These are phyloP conservation scores for Aspergillus tanneri DNA, from an alignment of 2,329 filamentous ascomycete species.

Conservation along the genomic window DNA sequence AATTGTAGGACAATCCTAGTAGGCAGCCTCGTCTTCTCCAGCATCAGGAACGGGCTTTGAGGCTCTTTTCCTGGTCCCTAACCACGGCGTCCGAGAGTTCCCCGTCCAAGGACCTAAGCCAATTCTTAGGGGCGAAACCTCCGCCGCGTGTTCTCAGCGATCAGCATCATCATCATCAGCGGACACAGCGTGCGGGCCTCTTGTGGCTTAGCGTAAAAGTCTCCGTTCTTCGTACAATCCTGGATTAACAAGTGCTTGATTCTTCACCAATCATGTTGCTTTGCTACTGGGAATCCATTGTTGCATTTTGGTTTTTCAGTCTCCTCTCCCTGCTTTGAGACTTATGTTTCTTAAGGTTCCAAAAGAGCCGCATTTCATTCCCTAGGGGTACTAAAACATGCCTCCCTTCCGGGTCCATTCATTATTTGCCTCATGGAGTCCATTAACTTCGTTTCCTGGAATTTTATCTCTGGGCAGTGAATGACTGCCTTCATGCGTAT, in stretches of 20 bases:
- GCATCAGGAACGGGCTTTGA: neutral
- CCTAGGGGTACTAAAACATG: neutral
- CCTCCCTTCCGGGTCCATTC: neutral
- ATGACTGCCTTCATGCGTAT: neutral
- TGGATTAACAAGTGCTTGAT: neutral
- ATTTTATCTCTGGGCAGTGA: neutral
- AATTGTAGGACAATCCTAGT: no score
- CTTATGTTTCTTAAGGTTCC: neutral
- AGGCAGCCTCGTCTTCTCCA: no score
- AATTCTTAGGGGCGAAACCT: neutral
- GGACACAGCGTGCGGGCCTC: constrained; percentile 2
- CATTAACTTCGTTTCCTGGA: neutral
- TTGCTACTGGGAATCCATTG: neutral
- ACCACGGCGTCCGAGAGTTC: neutral
- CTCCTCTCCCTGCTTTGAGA: neutral
- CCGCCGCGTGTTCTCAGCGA: neutral
- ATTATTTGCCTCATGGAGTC: neutral
- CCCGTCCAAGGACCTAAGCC: neutral
- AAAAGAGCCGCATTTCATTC: constrained; percentile 2
- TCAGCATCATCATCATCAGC: neutral
- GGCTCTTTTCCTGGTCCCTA: neutral
- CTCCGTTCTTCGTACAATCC: neutral
- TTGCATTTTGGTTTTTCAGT: neutral
- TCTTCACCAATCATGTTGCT: constrained; percentile 1
- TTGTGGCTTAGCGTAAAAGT: constrained; percentile 1